Base-by-base conservation (phyloP, 2,329 filamentous ascomycete genomes). In the Cytospora paraplurivora region DNA sequence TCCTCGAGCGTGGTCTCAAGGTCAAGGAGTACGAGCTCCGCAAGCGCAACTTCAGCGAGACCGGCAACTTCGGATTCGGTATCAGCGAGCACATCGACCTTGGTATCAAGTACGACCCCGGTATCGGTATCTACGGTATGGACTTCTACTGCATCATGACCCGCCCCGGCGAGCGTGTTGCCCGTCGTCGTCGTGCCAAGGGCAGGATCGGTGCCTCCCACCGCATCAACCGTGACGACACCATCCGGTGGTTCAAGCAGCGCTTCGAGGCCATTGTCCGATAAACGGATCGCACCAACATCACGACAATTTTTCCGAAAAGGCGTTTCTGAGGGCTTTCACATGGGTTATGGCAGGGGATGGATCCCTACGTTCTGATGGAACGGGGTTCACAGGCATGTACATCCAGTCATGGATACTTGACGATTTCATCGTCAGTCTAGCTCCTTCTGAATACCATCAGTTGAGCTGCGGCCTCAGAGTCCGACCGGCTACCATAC, bases 111-210 rank as follows among this genome's bases (percentile, higher is more conserved):
- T 97, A 97, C 86, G 93, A 97, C 85, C 93, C 93, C 71, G 90
- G 87, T 70, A 97, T 97, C 75, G 93, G 93, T 89, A 97, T 97
- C 81, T 97, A 97, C 87, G 93, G 95, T 81, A 99, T 99, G 95
- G 95, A 99, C 85, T 99, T 99, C 85, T 99, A 97, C 91, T 93
- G 90, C 91, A 98, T 94, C 92, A 99, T 99, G 95, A 97, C 93
- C 86, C 93, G 95, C 77, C 95, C 94, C 76, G 95, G 95, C 85
- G 93, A 97, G 88, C 93, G 95, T 80, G 92, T 99, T 79, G 90
- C 92, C 80, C 94, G 93, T 86, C 93, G 95, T 78, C 90, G 94
- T 80, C 92, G 94, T 77, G 88, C 85, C 84, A 91, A 96, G 88
- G 85, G 88, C 85, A 86, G 82, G 76, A 89, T 99, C 78, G 95